Base-by-base conservation (phyloP, 1,139 yeast genomes). In the Pichia kudriavzevii region DNA sequence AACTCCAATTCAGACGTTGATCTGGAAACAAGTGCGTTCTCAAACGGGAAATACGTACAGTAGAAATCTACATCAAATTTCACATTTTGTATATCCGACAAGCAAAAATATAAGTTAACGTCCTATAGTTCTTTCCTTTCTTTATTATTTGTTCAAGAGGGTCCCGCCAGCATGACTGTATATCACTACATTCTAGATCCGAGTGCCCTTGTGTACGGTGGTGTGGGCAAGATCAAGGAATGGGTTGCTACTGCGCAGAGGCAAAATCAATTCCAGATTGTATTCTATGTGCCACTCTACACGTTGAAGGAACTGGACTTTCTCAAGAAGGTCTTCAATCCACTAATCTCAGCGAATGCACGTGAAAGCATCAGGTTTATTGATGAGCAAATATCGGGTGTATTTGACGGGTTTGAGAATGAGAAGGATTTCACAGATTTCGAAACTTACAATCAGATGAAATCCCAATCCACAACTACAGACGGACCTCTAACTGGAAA, bases 291-390 rank as follows among this genome's bases (percentile, higher is more conserved):
- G 21, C 81, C 82, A 0, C 55, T 67, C 3, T 73, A 72, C 45
- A 75, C 81, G 0, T 58, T 76, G 38, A 71, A 66, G 38, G 79
- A 75, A 45, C 64, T 76, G 46, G 79, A 74, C 37, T 69, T 56
- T 46, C 62, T 64, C 36, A 74, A 71, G 49, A 68, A 67, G 38
- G 78, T 79, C 1, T 58, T 66, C n/a, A 52, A 53, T 31, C 64
- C 75, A 2, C 63, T 74, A 55, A 58, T 63, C 43, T 74, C 80
- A 8, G 63, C 67, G 9, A 73, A 73, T 54, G 74, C 81, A 4
- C 59, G 77, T 38, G 79, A 72, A 46, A 71, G 79, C 20, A 64
- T 75, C 20, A 56, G 66, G 31, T 70, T 74, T 44, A 68, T 76
- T 38, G 81, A 75, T 43, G 41, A 45, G 12, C 41, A 38, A 23